These are phyloP conservation scores for Albatrellus ellisii DNA, from an alignment of 768 basidiomycete species.

Conservation along the genomic window DNA sequence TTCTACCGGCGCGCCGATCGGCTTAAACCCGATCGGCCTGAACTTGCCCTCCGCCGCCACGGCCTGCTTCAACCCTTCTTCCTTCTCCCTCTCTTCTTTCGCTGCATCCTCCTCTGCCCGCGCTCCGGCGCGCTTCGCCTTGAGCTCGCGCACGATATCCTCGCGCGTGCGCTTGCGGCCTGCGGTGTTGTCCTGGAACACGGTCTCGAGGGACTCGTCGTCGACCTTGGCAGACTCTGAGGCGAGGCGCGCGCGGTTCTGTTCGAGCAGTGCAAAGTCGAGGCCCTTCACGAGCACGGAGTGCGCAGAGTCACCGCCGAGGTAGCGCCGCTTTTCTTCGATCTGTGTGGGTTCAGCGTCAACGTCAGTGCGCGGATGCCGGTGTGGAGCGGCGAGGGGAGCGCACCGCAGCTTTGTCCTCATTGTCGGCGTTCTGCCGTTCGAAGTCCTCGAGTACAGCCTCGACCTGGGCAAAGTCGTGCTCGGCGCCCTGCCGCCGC, in stretches of 20 bases:
- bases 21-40: constrained; percentile 51
- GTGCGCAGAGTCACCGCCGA: constrained; percentile 79
- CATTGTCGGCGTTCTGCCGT: constrained; percentile 38
- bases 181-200: constrained; percentile 28
- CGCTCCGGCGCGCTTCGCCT: constrained; percentile 35
- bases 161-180: constrained; percentile 65
- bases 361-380: not conserved
- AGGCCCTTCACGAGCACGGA: constrained; percentile 84
- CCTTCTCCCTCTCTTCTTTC: constrained; percentile 25
- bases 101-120: constrained; percentile 13
- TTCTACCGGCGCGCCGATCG: constrained; percentile 28
- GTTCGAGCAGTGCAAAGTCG: constrained; percentile 76
- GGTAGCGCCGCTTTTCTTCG: constrained; percentile 60
- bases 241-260: constrained; percentile 57
- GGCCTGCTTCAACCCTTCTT: too few relatives aligned
- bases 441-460: constrained; percentile 77
- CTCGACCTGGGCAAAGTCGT: constrained; percentile 72
- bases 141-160: constrained; percentile 62
- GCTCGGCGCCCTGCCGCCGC: constrained; percentile 47
- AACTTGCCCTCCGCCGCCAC: too few relatives aligned
- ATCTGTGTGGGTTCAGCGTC: constrained; percentile 27
- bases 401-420: constrained; percentile 44
- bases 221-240: constrained; percentile 39
- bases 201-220: constrained; percentile 73
- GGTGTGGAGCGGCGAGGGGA: not conserved